These are phyloP conservation scores for Castanopsis chinensis DNA, from an alignment of 306 rosid species.

Conservation along the genomic window DNA sequence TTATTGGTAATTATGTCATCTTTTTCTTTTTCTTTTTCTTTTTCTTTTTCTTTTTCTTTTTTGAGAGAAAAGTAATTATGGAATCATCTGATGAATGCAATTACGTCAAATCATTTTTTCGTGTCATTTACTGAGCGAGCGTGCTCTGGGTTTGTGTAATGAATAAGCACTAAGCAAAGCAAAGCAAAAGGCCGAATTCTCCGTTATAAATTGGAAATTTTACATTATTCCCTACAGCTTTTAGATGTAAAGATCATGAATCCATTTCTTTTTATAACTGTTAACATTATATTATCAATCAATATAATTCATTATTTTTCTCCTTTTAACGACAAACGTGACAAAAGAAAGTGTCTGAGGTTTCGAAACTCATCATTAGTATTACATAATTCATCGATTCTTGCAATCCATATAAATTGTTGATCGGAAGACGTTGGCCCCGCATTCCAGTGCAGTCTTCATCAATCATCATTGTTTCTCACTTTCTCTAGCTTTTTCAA, in stretches of 20 bases:
- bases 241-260: conserved; percentile 16
- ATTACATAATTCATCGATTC: conserved; percentile 4
- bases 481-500: neutral
- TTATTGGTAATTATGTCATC: neutral
- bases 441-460: conserved; percentile 3
- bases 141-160: neutral
- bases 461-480: conserved; percentile 20
- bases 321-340: conserved; percentile 57
- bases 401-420: neutral
- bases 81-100: neutral
- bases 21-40: too few species aligned
- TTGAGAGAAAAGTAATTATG: too few species aligned
- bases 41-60: too few species aligned
- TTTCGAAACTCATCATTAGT: conserved; percentile 39
- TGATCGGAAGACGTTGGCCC: conserved; percentile 2
- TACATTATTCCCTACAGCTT: neutral
- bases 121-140: conserved; percentile 11
- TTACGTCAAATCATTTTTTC: conserved; percentile 1
- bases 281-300: conserved; percentile 20
- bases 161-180: neutral
- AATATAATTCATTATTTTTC: conserved; percentile 34
- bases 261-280: conserved; percentile 20
- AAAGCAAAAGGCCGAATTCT: neutral
- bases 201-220: neutral
- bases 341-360: conserved; percentile 49